Conservation (phyloP, 2,329 filamentous ascomycete species). For the Ambrosiella beaveri region DNA sequence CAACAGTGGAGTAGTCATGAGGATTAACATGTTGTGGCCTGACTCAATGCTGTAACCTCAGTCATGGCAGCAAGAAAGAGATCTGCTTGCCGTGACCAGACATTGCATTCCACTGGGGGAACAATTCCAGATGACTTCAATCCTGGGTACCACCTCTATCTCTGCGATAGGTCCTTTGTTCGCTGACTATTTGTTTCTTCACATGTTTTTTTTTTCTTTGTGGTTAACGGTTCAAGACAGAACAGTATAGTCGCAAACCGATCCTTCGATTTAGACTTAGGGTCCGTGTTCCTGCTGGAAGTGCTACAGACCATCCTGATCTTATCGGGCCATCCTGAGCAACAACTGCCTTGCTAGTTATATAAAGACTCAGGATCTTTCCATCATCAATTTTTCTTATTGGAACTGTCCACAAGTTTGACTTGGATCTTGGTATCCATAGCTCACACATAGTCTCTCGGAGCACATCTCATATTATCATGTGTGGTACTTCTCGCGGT, state of each 20-base stretch:
- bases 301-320: background rate
- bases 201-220: too few relatives aligned
- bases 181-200: too few relatives aligned
- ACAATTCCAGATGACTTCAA: too few relatives aligned
- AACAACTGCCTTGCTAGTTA: background rate
- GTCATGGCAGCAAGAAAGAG: background rate
- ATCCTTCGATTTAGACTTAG: background rate
- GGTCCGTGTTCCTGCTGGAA: background rate
- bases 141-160: too few relatives aligned
- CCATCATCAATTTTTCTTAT: background rate
- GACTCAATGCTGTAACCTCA: background rate
- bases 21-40: background rate
- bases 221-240: too few relatives aligned
- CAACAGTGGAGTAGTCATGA: background rate
- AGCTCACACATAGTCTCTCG: background rate
- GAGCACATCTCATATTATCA: background rate
- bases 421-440: background rate
- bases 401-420: background rate
- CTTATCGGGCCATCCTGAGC: background rate
- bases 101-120: too few relatives aligned
- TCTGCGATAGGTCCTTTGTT: too few relatives aligned
- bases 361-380: background rate
- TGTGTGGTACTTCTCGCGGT: slow-evolving; percentile 12
- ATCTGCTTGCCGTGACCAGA: too few relatives aligned
- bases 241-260: too few relatives aligned